A percentile compares a stretch with the other conserved stretches of the same genome.
phyloP scores from a whole-genome alignment of 805 yeast species.

The Ogataea saltuana region DNA sequence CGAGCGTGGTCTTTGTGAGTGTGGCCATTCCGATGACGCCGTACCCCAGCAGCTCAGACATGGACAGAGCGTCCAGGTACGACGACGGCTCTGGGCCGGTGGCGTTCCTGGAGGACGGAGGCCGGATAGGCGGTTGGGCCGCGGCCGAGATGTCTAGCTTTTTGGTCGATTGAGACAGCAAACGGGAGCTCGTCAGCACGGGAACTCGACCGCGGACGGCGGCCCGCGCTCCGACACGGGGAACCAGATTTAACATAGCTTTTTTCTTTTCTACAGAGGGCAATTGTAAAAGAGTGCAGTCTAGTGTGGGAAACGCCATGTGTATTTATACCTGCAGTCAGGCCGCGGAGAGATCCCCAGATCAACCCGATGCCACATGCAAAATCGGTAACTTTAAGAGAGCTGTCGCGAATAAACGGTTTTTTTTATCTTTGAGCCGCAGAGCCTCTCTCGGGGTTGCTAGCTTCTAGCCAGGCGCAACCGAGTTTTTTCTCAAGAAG shows the following conservation, averaged over 20 bases:
- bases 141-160: conserved; percentile 1
- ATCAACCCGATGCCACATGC: too few species aligned
- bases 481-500: not conserved
- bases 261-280: too few species aligned
- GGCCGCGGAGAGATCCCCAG: too few species aligned
- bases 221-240: too few species aligned
- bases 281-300: too few species aligned
- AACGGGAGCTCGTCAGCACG: too few species aligned
- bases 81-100: conserved; percentile 1
- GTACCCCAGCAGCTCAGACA: conserved; percentile 59
- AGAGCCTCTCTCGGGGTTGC: not conserved
- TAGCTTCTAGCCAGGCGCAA: not conserved
- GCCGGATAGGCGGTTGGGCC: not conserved
- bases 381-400: conserved; percentile 6
- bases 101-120: not conserved
- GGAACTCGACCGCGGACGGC: too few species aligned
- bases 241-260: too few species aligned
- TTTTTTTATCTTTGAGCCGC: conserved; percentile 1
- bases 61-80: conserved; percentile 55
- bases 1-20: conserved; percentile 59
- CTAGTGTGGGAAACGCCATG: too few species aligned
- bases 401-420: conserved; percentile 1
- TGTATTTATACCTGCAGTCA: too few species aligned
- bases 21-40: conserved; percentile 72
- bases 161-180: not conserved